Base-by-base conservation (phyloP, 305 asterid species). In the Euphrasia arctica region DNA sequence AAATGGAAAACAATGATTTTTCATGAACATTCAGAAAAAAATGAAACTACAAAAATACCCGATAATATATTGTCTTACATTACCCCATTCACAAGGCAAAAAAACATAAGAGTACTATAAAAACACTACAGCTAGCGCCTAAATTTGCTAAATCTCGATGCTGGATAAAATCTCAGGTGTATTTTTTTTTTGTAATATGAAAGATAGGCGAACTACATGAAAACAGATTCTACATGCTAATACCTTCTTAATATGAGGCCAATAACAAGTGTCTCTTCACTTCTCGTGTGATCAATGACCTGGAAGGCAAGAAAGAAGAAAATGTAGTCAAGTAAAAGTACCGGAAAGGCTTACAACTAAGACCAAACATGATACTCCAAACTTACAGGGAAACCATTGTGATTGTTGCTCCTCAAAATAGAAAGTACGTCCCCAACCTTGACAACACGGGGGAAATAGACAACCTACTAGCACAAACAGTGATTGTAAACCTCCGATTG, bases 311-410 rank as follows among this genome's bases (percentile, higher is more conserved):
- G n/a, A 52, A 43, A 31, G 41, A 42, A 36, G 27, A 54, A 64
- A 67, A 75, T 59, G 70, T 74, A 14, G 56, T 65, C 54, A 57
- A 43, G 25, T 28, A 39, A 39, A 63, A 41, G 45, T 6, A 56
- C 75, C 13, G 60, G 67, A 47, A 18, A 56, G 42, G 57, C 47
- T 41, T 27, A 63, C 58, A 72, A 58, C 67, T 47, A 43, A 52
- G 50, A 67, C 52, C 65, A 73, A 64, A 39, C 15, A 47, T 13
- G 63, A 27, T 29, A 69, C 63, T 27, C 62, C 48, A 75, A 54
- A 77, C 96, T 84, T 85, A 93, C 99, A 54, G 99, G 99, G 70
- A 84, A 93, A 36, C 99, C 99, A 58, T 90, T 90, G 80, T 93
- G 97, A 76, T 75, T 73, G 77, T 87, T 90, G 77, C 97, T 80